Evolutionary conservation across 129 eudicot genomes (phyloP).

Genomic region (Rutidosis leptorrhynchoides): DNA sequence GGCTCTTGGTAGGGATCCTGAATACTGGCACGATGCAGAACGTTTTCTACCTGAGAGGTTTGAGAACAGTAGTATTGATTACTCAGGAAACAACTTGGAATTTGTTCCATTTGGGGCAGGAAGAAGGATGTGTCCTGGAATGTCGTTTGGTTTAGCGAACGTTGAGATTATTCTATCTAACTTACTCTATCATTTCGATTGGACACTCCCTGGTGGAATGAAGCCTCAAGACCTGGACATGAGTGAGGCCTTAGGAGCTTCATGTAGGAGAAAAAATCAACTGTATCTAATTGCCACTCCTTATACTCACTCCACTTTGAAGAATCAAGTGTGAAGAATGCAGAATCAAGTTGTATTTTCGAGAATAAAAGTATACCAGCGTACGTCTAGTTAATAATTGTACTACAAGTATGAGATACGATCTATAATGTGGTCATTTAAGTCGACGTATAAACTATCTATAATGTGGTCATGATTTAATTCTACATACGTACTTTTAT

Average conservation of each 20-base stretch:
- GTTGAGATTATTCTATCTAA: too few relatives aligned
- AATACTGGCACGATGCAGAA: neutral
- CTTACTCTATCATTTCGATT: slow-evolving; percentile 9
- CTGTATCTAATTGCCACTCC: slow-evolving; percentile 7
- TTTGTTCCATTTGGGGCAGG: slow-evolving; percentile 13
- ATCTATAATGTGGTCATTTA: too few relatives aligned
- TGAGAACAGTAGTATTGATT: neutral
- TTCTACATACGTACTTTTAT: too few relatives aligned
- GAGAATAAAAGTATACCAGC: too few relatives aligned
- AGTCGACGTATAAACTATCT: too few relatives aligned
- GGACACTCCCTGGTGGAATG: neutral
- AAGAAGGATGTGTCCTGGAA: too few relatives aligned
- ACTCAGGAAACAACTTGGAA: neutral
- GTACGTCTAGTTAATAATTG: too few relatives aligned
- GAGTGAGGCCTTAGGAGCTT: slow-evolving; percentile 5
- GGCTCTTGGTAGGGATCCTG: too few relatives aligned
- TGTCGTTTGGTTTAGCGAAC: too few relatives aligned
- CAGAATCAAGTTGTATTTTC: too few relatives aligned
- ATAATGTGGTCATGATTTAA: too few relatives aligned
- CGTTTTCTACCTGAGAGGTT: neutral
- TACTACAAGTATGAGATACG: too few relatives aligned
- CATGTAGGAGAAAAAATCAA: neutral
- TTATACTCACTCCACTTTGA: neutral
- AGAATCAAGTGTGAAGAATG: neutral
- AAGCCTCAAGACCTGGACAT: slow-evolving; percentile 16